These are phyloP conservation scores for Candida sithepensis DNA, from an alignment of 805 yeast species.

Conservation along the genomic window DNA sequence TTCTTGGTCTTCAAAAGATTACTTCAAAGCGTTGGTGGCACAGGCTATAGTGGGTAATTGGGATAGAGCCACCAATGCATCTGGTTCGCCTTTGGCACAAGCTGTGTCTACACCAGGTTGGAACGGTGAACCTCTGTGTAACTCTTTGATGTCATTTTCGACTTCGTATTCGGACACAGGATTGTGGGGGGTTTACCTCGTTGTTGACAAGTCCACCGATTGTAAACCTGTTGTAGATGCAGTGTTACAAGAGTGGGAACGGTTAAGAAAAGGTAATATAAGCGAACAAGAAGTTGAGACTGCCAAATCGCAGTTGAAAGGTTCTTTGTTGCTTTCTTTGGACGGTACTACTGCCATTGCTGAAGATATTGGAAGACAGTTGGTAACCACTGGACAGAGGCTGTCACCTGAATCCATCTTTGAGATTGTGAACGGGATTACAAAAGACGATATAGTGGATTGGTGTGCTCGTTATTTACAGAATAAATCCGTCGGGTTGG, in stretches of 20 bases:
- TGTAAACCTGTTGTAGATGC: slow-evolving; percentile 69
- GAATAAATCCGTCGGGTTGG: slow-evolving; percentile 79
- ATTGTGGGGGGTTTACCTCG: slow-evolving; percentile 92
- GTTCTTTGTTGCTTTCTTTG: slow-evolving; percentile 79
- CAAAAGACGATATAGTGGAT: slow-evolving; percentile 70
- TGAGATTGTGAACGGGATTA: slow-evolving; percentile 70
- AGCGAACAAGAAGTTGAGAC: slow-evolving; percentile 85
- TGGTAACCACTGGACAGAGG: slow-evolving; percentile 87
- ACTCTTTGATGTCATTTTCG: slow-evolving; percentile 93
- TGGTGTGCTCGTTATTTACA: slow-evolving; percentile 86
- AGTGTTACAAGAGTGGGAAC: slow-evolving; percentile 81
- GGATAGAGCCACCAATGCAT: slow-evolving; percentile 88
- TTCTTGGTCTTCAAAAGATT: slow-evolving; percentile 94
- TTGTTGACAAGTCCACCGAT: slow-evolving; percentile 70
- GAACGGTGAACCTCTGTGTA: slow-evolving; percentile 69
- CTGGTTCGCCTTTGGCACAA: slow-evolving; percentile 81
- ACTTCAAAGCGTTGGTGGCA: slow-evolving; percentile 90
- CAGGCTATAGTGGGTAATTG: slow-evolving; percentile 97
- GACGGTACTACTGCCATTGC: slow-evolving; percentile 97
- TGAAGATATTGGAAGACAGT: slow-evolving; percentile 96
- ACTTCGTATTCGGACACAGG: slow-evolving; percentile 98
- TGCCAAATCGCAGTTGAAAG: slow-evolving; percentile 92
- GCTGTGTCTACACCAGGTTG: slow-evolving; percentile 46
- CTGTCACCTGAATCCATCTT: slow-evolving; percentile 72
- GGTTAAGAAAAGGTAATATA: slow-evolving; percentile 74